Evolutionary conservation across 2,329 filamentous ascomycete genomes (phyloP).

Genomic region (Scopulariopsis brevicaulis): DNA sequence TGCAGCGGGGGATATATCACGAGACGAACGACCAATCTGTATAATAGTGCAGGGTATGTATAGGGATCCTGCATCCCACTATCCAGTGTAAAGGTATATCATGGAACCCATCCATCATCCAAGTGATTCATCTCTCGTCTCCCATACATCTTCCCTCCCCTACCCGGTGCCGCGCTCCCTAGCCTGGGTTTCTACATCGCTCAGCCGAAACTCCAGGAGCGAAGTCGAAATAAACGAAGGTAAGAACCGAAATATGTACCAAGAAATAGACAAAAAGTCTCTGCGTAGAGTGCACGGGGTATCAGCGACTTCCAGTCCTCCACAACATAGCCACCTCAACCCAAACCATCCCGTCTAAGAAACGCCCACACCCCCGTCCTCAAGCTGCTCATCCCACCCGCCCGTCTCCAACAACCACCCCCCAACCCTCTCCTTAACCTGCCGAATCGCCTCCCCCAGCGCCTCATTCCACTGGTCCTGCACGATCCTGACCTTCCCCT

Average conservation of each 20-base stretch:
- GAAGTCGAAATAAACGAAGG: neutral
- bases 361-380: slow-evolving; percentile 41
- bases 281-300: slow-evolving; percentile 4
- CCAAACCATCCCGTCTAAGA: slow-evolving; percentile 16
- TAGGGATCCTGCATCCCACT: neutral
- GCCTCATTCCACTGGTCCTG: slow-evolving; percentile 86
- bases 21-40: neutral
- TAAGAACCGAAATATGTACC: neutral
- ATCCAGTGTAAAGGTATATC: neutral
- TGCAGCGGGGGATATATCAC: neutral
- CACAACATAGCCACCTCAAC: neutral
- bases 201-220: neutral
- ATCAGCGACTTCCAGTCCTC: slow-evolving; percentile 8
- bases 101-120: neutral
- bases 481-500: slow-evolving; percentile 85
- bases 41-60: slow-evolving; percentile 1
- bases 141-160: neutral
- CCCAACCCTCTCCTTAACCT: slow-evolving; percentile 63
- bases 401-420: slow-evolving; percentile 63
- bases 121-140: neutral
- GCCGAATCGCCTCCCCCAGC: slow-evolving; percentile 64
- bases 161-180: neutral
- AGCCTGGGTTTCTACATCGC: neutral
- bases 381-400: slow-evolving; percentile 77
- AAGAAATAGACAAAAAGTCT: neutral